Evolutionary conservation across 2,329 filamentous ascomycete species (phyloP), one percentile per base, ranked within the genome.

Genomic region (Eutypa lata): DNA sequence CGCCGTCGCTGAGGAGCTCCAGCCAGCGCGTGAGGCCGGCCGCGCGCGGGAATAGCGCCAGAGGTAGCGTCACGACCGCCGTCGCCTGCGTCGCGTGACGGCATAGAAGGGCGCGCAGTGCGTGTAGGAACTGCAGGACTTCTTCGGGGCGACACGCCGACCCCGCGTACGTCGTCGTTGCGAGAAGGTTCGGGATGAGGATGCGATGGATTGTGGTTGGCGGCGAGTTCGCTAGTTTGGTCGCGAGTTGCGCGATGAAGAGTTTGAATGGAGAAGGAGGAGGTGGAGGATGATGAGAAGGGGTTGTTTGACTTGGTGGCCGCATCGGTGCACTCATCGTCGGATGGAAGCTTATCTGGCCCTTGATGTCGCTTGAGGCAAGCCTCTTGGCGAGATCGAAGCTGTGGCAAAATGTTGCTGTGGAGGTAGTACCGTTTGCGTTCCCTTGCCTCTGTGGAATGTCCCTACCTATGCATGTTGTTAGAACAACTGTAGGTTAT

Each of bases 1-100:
- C 90, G 5, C 91, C 91, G 64, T 99, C 94, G 58, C 79, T 86
- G 1, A 97, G 75, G 2, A 90, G 75, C 68, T 99, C 94, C 57
- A 91, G 86, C 90, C 91, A 96, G 47, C 90, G 84, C 11, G 90
- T 84, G 11, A 97, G 76, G 1, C 90, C 91, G 1, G 87, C 82
- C 19, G 75, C 78, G 14, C 93, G 84, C 2, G 91, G 89, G 66
- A 90, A 90, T 1, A 99, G 81, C 0, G 90, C 86, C 1, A 93
- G 75, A 0, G 93, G 91, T 1, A 97, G 71, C 0, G 91, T 91
- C 44, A 91, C 73, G 60, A 97, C 77, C 4, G 84, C 86, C 1
- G 88, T 90, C 4, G 93, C 70, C 18, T 83, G 84, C 2, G 74
- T 76, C 1, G 84, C 69, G 58, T 90, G 81, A 51, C 81, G 80